phyloP scores from a whole-genome alignment of 305 asterid genomes.

The Fraxinus dipetala region DNA sequence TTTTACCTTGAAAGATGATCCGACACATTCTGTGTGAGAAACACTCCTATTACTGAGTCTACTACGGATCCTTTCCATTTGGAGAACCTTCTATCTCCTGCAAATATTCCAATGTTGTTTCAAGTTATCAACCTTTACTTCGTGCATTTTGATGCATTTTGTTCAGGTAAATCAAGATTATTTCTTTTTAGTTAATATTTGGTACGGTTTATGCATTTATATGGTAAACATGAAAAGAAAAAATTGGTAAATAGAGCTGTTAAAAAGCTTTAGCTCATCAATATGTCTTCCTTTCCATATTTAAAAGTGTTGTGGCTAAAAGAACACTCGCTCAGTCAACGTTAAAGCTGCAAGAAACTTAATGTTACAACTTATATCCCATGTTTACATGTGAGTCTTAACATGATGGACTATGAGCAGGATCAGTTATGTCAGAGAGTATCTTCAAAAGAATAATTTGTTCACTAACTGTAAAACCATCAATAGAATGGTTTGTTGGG shows the following conservation, averaged over 20 bases:
- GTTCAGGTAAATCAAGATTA: slow-evolving; percentile 17
- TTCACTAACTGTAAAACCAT: neutral
- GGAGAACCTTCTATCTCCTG: slow-evolving; percentile 94
- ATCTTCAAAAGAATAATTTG: neutral
- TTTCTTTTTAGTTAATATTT: neutral
- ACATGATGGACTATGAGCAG: neutral
- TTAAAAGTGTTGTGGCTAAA: neutral
- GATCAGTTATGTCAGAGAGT: neutral
- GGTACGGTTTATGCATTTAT: neutral
- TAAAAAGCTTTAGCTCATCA: neutral
- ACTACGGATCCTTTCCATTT: slow-evolving; percentile 97
- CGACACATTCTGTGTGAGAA: slow-evolving; percentile 93
- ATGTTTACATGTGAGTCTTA: neutral
- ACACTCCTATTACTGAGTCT: slow-evolving; percentile 94
- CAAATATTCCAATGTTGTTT: slow-evolving; percentile 20
- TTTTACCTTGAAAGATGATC: slow-evolving; percentile 94
- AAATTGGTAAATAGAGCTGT: neutral
- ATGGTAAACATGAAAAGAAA: neutral
- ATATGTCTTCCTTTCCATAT: neutral
- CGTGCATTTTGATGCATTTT: slow-evolving; percentile 5
- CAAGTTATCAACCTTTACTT: slow-evolving; percentile 12
- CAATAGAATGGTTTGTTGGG: neutral
- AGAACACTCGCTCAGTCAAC: neutral
- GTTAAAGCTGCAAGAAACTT: neutral
- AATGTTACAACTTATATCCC: neutral